These are phyloP conservation scores for Suaeda aralocaspica DNA, from an alignment of 148 eudicot species.

Conservation along the genomic window DNA sequence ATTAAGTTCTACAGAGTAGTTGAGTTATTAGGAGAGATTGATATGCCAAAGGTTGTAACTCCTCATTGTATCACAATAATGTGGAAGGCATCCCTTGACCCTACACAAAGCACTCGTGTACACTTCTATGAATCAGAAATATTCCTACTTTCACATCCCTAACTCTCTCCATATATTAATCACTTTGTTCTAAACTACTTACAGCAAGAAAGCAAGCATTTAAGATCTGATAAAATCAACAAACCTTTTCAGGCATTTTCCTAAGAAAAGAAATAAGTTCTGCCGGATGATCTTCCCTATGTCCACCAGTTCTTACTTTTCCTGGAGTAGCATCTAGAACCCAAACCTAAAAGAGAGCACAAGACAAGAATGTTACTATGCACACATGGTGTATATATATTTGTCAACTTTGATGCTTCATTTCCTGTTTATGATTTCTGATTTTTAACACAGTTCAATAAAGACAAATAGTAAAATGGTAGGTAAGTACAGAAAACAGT, in stretches of 20 bases:
- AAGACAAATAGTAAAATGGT: neutral
- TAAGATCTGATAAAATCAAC: constrained; percentile 8
- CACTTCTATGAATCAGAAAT: no score
- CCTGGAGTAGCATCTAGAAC: constrained; percentile 94
- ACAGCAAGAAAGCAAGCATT: neutral
- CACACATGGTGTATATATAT: neutral
- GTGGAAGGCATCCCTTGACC: no score
- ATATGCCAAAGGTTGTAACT: no score
- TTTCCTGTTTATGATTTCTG: neutral
- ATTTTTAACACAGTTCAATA: neutral
- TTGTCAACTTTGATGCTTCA: neutral
- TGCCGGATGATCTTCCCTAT: constrained; percentile 85
- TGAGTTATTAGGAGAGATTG: no score
- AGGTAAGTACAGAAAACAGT: neutral
- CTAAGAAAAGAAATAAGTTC: constrained; percentile 65
- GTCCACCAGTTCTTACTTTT: constrained; percentile 78
- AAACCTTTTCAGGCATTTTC: constrained; percentile 70
- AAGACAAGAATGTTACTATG: constrained; percentile 10
- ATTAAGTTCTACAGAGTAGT: no score
- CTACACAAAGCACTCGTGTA: no score
- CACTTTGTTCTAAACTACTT: no score
- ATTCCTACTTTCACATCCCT: no score
- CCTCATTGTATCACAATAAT: no score
- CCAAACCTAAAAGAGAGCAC: constrained; percentile 56
- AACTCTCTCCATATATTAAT: no score